These are phyloP conservation scores for Fusarium tupiense DNA, from an alignment of 2,329 filamentous ascomycete genomes.

Conservation along the genomic window DNA sequence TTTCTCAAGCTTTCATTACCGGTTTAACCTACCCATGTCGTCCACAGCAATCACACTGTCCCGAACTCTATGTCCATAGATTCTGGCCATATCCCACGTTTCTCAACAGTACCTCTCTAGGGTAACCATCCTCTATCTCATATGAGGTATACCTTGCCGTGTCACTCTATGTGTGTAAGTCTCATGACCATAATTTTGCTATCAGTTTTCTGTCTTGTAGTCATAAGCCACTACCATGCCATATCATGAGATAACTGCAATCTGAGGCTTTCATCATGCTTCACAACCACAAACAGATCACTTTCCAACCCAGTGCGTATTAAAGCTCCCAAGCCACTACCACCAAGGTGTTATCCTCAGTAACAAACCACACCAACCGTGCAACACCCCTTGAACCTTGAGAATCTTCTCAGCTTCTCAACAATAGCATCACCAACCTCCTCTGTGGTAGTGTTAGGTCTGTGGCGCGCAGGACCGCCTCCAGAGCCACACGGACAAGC, in stretches of 20 bases:
- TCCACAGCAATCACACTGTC: not conserved
- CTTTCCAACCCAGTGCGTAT: not conserved
- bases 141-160: not conserved
- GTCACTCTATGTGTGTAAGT: not conserved
- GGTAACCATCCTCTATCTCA: not conserved
- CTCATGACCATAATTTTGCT: not conserved
- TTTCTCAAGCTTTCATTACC: not conserved
- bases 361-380: not conserved
- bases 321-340: not conserved
- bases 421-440: constrained; percentile 84
- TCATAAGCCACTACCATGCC: not conserved
- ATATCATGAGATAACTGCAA: not conserved
- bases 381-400: constrained; percentile 48
- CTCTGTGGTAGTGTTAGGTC: constrained; percentile 79
- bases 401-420: constrained; percentile 74
- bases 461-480: constrained; percentile 79
- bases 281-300: not conserved
- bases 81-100: not conserved
- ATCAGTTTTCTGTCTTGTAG: not conserved
- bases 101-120: not conserved
- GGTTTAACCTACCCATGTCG: not conserved
- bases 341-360: not conserved
- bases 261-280: not conserved
- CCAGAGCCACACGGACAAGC: constrained; percentile 82
- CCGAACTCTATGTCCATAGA: not conserved